Evolutionary conservation across 2,329 filamentous ascomycete species (phyloP).

Genomic region (Rhynchosporium agropyri): DNA sequence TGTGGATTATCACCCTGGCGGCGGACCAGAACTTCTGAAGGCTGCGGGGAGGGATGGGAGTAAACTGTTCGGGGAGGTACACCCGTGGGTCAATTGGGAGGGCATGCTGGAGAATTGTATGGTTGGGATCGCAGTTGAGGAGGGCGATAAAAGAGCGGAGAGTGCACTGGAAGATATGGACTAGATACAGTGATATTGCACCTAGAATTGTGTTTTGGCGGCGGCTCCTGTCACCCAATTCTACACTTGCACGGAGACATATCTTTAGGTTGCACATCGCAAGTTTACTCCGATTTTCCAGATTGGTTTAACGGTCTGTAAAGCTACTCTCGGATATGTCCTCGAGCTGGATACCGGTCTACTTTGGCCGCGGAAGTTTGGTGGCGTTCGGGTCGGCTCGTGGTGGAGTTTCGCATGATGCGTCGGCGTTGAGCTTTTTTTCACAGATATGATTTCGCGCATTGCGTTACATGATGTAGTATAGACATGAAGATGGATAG

Average conservation of each 20-base stretch:
- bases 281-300: too few species aligned
- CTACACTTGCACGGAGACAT: too few species aligned
- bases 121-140: constrained; percentile 64
- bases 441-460: background rate
- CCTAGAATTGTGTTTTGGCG: background rate
- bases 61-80: constrained; percentile 65
- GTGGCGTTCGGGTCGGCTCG: background rate
- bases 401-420: background rate
- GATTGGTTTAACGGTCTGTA: too few species aligned
- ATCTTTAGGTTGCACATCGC: too few species aligned
- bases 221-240: too few species aligned
- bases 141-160: constrained; percentile 46
- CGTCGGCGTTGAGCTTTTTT: constrained; percentile 9
- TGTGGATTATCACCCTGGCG: constrained; percentile 86
- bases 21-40: constrained; percentile 70
- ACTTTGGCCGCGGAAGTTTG: background rate
- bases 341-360: too few species aligned
- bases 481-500: constrained; percentile 15
- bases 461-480: constrained; percentile 8
- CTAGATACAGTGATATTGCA: constrained; percentile 39
- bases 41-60: constrained; percentile 65
- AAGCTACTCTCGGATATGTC: too few species aligned
- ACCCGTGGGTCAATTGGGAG: constrained; percentile 74
- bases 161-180: constrained; percentile 65
- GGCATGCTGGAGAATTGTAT: constrained; percentile 67